Evolutionary conservation across 108 stramenopile genomes (phyloP), one percentile per base, ranked within the genome.

Genomic region (Cylindrotheca fusiformis): DNA sequence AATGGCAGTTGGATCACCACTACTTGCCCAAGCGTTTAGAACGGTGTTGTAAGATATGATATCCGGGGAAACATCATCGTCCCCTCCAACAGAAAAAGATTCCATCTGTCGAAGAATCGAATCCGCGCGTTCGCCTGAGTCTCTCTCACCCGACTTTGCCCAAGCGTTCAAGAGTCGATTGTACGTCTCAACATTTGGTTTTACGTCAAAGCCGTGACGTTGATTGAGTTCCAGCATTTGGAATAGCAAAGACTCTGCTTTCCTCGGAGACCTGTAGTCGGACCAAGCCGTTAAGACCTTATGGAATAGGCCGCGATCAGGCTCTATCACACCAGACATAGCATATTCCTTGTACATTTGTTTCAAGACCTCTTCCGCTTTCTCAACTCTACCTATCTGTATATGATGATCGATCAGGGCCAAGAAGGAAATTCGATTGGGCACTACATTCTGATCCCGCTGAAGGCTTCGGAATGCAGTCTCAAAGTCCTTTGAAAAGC

Each of bases 321-420:
- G 63, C 6, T 25, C 12, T 10, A 28, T 24, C 8, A 30, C 20
- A 2, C 23, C 54, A 8, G n/a, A 10, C 4, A 30, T 23, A 21
- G 24, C 20, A 55, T 60, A 0, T 50, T 32, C 22, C 51, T 63
- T 30, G 63, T 61, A 57, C 1, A 83, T 69, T 14, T 80, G 65
- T 10, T 59, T 68, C 22, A 86, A 22, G 1, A 86, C 53, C 19
- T 53, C 24, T 54, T 86, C 80, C 21, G 85, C 85, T 10, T 78
- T 64, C 19, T 61, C 58, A 1, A 64, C 36, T 1, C 32, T 20
- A n/a, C 53, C 53, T 20, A 32, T 45, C n/a, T 58, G 50, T 14
- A 67, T 66, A 59, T 59, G 62, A 20, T 51, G 28, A 56, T 74
- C 57, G 12, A 74, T 21, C 4, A 67, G 48, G 6, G 72, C 65